Base-by-base conservation (phyloP, 2,329 filamentous ascomycete species). In the Cercospora zeina region DNA sequence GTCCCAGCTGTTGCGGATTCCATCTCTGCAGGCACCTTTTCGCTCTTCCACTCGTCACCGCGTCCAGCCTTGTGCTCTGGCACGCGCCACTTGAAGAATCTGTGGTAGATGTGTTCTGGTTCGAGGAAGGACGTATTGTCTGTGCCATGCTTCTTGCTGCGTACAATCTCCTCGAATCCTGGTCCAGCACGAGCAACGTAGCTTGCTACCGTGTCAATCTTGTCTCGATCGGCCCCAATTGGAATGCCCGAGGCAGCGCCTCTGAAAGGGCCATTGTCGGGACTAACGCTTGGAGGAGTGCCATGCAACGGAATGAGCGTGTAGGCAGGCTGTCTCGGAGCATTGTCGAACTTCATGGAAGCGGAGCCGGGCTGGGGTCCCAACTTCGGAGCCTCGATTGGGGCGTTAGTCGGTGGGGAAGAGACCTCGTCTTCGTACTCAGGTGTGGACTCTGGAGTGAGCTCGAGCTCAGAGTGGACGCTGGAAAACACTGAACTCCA, bases 191-290 rank as follows among this genome's bases (percentile, higher is more conserved):
- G 83, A 62, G 88, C 87, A 62, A 97, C 90, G 75, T 96, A 97
- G 51, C 92, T 92, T 58, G 95, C 93, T 10, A 93, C 96, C 80
- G 96, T 97, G 77, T 97, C 93, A 72, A 99, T 87, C 68, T 93
- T 85, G 19, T 82, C 81, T 81, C 92, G 88, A 72, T 97, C 92
- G 73, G 2, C 8, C 4, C 93, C 90, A 74, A 87, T 85, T 0
- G 87, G 95, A 24, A 30, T 27, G 10, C 21, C 27, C 21, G 27
- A 14, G 21, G 42, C 1, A n/a, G 13, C 42, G 3, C 42, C 19
- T 24, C 21, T 49, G 21, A 27, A 10, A 1, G 11, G 42, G 42
- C 21, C 5, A 11, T 19, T 27, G 42, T 19, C 21, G 42, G 11
- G 3, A 11, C 27, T 1, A 21, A 30, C 14, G 21, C 13, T 49